Base-by-base conservation (phyloP, 345 rosid genomes). In the Kernera saxatilis region DNA sequence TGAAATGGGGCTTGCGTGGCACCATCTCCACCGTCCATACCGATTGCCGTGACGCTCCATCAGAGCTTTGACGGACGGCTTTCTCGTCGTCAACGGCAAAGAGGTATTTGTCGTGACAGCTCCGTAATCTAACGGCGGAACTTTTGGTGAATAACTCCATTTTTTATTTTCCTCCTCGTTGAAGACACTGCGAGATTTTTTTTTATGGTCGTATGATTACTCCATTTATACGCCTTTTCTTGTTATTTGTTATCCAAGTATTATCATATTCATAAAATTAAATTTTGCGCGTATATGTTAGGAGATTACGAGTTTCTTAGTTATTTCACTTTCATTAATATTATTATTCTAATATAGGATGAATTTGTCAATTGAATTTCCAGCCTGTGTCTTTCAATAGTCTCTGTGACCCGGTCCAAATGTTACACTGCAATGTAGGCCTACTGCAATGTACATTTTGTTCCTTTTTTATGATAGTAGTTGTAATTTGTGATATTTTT, bases 81-180 rank as follows among this genome's bases (percentile, higher is more conserved):
- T 78, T 72, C 5, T 82, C 79, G 51, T 89, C 94, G 55, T 87
- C 92, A 43, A 80, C 88, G 41, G 96, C 96, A 33, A 81, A 70
- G 5, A 93, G 64, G 70, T 91, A 91, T 62, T 91, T 93, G 15
- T 84, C 93, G 27, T 85, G 89, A 83, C 85, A 93, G 86, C 95
- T 83, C 8, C 91, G 85, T 71, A 93, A 85, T 72, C 81, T 89
- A 10, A 91, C 85, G n/a, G 84, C 89, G 68, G 73, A 81, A 0
- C 87, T 70, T 44, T 86, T 82, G 63, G 55, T 43, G 67, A 91
- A 86, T 5, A 86, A 13, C 77, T 93, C 98, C 98, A 92, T 92
- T 26, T 37, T 19, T 26, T 19, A 11, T 44, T 12, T 5, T 2
- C 4, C 35, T 46, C 21, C 22, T 54, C 19, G 69, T 10, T 26